Evolutionary conservation across 257 asterid genomes (phyloP), one percentile per base, ranked within the genome.

Genomic region (Nicotiana otophora): DNA sequence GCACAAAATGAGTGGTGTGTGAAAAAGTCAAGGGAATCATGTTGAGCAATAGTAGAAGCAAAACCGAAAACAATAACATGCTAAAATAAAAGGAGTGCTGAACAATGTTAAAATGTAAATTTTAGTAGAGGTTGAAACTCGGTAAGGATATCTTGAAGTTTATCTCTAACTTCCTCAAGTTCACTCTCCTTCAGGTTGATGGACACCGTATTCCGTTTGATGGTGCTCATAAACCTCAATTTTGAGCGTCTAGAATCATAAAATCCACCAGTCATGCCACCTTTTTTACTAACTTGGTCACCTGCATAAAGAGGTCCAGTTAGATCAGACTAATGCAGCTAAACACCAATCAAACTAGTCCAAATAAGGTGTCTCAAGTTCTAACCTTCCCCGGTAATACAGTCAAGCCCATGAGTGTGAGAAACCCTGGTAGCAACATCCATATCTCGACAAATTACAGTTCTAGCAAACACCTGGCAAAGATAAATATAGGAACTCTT

Each of bases 241-340:
- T 89, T 96, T 57, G 99, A 96, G 58, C 98, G 98, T 87, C 96
- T 93, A 69, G 88, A 75, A 86, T 96, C 98, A 90, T 96, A 96
- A 88, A 93, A 96, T 53, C 99, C 99, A 63, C 99, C 99, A 51
- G 98, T 96, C 99, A 96, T 96, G 85, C 98, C 98, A 85, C 98
- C 99, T 87, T 92, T 94, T 90, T 93, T 96, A 92, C 95, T 96
- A 64, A 96, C 99, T 90, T 96, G 99, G 91, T 96, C 99, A 81
- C 99, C 99, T 96, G 91, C 81, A 82, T 80, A n/a, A 58, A 75
- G 83, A 39, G 87, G 80, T 58, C 72, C 69, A 63, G 65, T 61
- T 57, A 83, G 81, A 57, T 68, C 81, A 83, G 42, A 61, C 61
- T 66, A 85, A 36, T 81, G 68, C 84, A 80, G 78, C 14, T 77